Conservation (phyloP, 2,329 filamentous ascomycete species). For the Phoma sp. region DNA sequence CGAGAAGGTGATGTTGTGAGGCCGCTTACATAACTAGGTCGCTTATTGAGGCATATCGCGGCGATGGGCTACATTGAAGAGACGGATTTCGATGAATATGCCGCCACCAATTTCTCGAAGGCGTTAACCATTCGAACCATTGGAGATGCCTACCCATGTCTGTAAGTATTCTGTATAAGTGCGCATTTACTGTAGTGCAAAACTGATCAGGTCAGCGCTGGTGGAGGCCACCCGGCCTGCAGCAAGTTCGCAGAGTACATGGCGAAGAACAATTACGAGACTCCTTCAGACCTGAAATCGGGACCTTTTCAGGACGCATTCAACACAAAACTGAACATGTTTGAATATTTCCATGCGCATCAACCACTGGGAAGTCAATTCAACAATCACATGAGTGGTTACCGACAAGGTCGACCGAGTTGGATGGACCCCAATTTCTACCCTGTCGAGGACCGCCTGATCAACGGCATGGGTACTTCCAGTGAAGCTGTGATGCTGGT, state of each 20-base stretch:
- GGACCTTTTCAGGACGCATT: slow-evolving; percentile 51
- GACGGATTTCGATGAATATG: slow-evolving; percentile 6
- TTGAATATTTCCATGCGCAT: slow-evolving; percentile 48
- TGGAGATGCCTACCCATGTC: slow-evolving; percentile 1
- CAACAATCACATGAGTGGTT: slow-evolving; percentile 21
- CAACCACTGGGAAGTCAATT: slow-evolving; percentile 42
- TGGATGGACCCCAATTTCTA: slow-evolving; percentile 26
- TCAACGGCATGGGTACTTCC: slow-evolving; percentile 31
- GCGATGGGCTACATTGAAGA: neutral
- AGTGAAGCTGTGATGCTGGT: slow-evolving; percentile 43
- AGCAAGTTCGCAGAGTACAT: slow-evolving; percentile 23
- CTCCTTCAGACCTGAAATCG: slow-evolving; percentile 6
- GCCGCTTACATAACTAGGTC: neutral
- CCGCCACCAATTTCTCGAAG: slow-evolving; percentile 8
- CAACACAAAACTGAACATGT: slow-evolving; percentile 46
- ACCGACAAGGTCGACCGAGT: slow-evolving; percentile 19
- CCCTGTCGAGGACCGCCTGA: slow-evolving; percentile 24
- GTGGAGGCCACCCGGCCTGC: neutral
- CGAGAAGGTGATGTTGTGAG: neutral
- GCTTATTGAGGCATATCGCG: neutral
- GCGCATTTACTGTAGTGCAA: neutral
- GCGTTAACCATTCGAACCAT: slow-evolving; percentile 9
- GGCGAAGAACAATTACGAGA: slow-evolving; percentile 15
- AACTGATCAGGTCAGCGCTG: neutral
- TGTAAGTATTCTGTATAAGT: neutral